phyloP scores from a whole-genome alignment of 495 filamentous ascomycete genomes.

The Penicillium macrosclerotiorum region DNA sequence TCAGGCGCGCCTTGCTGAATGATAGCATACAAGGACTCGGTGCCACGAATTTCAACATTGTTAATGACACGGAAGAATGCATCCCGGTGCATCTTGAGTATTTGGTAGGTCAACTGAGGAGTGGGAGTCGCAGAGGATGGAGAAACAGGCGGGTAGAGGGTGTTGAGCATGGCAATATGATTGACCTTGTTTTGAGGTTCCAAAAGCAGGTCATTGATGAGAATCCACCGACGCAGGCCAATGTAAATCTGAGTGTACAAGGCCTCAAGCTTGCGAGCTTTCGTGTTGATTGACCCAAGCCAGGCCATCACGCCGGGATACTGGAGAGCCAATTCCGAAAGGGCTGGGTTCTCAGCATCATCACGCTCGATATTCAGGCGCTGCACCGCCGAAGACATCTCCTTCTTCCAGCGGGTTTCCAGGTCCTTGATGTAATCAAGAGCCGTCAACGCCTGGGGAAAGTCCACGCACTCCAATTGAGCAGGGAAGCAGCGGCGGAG shows the following conservation, averaged over 20 bases:
- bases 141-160: slow-evolving; percentile 62
- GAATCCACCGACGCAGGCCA: slow-evolving; percentile 68
- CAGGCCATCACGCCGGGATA: slow-evolving; percentile 54
- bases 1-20: slow-evolving; percentile 50
- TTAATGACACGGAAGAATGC: slow-evolving; percentile 67
- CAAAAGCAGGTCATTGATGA: slow-evolving; percentile 69
- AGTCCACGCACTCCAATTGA: slow-evolving; percentile 60
- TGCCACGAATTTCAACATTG: slow-evolving; percentile 57
- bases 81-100: slow-evolving; percentile 58
- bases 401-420: slow-evolving; percentile 62
- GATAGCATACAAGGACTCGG: slow-evolving; percentile 53
- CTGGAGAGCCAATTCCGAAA: slow-evolving; percentile 39
- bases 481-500: slow-evolving; percentile 59
- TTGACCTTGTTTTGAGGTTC: slow-evolving; percentile 65
- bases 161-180: slow-evolving; percentile 75
- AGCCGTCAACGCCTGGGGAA: slow-evolving; percentile 67
- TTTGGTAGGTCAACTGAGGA: slow-evolving; percentile 50
- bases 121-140: slow-evolving; percentile 48
- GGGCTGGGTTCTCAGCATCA: slow-evolving; percentile 29
- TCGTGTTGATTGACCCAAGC: slow-evolving; percentile 51
- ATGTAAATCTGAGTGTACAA: slow-evolving; percentile 66
- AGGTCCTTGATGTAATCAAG: slow-evolving; percentile 71
- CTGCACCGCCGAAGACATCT: slow-evolving; percentile 46
- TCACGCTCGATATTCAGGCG: slow-evolving; percentile 43
- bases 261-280: slow-evolving; percentile 56